Evolutionary conservation across 441 rosid species (phyloP).

Genomic region (Adansonia grandidieri): DNA sequence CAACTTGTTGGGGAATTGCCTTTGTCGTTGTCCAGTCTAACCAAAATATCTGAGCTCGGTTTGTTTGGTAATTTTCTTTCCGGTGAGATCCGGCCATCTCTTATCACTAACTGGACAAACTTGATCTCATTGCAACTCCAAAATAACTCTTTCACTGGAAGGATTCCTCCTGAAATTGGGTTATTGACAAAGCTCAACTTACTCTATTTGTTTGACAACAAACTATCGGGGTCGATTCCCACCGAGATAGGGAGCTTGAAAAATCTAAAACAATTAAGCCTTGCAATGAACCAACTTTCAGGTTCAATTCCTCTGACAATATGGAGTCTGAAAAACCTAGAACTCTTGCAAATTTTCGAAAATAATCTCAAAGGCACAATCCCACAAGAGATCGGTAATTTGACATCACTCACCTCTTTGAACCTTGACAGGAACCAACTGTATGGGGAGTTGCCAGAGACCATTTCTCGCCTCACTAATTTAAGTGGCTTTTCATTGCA

Average conservation of each 20-base stretch:
- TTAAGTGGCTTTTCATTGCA: conserved; percentile 27
- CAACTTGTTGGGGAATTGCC: conserved; percentile 54
- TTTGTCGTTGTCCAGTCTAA: conserved; percentile 54
- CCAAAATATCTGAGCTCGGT: conserved; percentile 38
- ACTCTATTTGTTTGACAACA: conserved; percentile 46
- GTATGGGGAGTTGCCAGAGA: conserved; percentile 44
- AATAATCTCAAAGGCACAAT: conserved; percentile 48
- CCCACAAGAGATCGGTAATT: conserved; percentile 47
- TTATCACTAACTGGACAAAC: conserved; percentile 54
- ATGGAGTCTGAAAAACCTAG: conserved; percentile 41
- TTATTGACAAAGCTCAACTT: conserved; percentile 38
- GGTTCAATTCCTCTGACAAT: conserved; percentile 45
- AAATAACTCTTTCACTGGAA: conserved; percentile 48
- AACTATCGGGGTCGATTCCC: conserved; percentile 52
- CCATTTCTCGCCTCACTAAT: conserved; percentile 40
- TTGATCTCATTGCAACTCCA: conserved; percentile 60
- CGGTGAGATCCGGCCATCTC: conserved; percentile 51
- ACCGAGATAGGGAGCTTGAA: conserved; percentile 45
- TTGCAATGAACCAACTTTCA: conserved; percentile 43
- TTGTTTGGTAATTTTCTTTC: conserved; percentile 49
- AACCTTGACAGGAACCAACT: conserved; percentile 43
- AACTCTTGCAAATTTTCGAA: conserved; percentile 28
- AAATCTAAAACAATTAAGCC: conserved; percentile 32
- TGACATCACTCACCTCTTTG: conserved; percentile 31
- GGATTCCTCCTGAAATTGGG: conserved; percentile 57